Conservation (phyloP, 1,284 basidiomycete species). For the Tilletiaria anomala region DNA sequence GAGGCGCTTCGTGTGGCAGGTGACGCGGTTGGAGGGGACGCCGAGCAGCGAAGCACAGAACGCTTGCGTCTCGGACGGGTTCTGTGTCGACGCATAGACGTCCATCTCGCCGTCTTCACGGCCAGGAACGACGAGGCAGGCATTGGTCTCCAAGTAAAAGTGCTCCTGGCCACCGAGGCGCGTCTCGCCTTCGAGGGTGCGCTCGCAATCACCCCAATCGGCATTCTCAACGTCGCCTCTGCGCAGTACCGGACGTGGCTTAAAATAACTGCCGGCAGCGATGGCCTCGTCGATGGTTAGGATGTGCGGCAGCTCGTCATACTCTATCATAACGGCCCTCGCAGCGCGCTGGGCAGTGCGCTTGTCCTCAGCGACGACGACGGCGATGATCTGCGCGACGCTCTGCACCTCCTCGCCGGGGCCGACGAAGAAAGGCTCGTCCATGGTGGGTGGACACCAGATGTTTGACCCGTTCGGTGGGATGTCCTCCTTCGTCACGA, state of each 20-base stretch:
- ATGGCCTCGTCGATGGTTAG: constrained; percentile 40
- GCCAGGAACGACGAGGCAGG: constrained; percentile 36
- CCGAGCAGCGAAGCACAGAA: constrained; percentile 37
- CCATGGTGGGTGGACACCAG: constrained; percentile 38
- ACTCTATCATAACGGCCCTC: constrained; percentile 35
- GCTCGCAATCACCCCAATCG: constrained; percentile 17
- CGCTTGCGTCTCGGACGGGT: constrained; percentile 38
- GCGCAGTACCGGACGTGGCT: constrained; percentile 18
- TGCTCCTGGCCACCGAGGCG: constrained; percentile 37
- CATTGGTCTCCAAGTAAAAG: constrained; percentile 38
- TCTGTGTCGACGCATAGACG: constrained; percentile 38
- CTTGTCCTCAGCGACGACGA: constrained; percentile 37
- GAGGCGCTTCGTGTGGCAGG: constrained; percentile 33
- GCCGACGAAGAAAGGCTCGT: constrained; percentile 39
- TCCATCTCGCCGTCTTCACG: constrained; percentile 40
- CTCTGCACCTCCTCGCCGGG: constrained; percentile 35
- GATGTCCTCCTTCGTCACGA: constrained; percentile 32
- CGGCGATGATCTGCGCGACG: constrained; percentile 37
- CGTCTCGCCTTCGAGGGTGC: constrained; percentile 31
- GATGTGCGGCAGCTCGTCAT: constrained; percentile 37
- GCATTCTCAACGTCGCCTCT: constrained; percentile 19
- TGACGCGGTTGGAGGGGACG: constrained; percentile 37
- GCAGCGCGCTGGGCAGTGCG: constrained; percentile 38
- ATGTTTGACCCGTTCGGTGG: constrained; percentile 33
- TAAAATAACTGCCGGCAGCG: constrained; percentile 21